Evolutionary conservation across 2,329 filamentous ascomycete genomes (phyloP).

Genomic region (Claviceps cyperi): DNA sequence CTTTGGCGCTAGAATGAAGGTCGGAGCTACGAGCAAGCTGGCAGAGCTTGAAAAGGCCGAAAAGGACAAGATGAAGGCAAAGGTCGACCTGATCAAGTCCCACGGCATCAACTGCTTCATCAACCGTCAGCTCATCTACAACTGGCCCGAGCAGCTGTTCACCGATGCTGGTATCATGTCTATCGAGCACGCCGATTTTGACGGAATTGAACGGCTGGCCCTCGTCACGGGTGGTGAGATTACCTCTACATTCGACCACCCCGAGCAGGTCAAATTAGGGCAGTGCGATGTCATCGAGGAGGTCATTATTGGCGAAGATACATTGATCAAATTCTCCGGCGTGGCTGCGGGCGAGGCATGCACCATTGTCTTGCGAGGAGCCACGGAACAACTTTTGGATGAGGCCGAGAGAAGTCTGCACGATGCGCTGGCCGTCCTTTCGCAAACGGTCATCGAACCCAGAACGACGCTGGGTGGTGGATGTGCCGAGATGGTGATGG

Average conservation of each 20-base stretch:
- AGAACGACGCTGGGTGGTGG: conserved; percentile 89
- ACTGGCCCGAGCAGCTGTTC: conserved; percentile 98
- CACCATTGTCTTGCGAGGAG: conserved; percentile 90
- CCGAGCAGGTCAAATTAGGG: conserved; percentile 90
- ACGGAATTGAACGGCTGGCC: conserved; percentile 88
- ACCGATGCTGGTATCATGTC: conserved; percentile 95
- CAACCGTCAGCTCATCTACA: conserved; percentile 98
- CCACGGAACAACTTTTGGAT: conserved; percentile 91
- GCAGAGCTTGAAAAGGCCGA: conserved; percentile 98
- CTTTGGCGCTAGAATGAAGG: conserved; percentile 93
- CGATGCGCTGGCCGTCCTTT: conserved; percentile 89
- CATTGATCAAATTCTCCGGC: conserved; percentile 91
- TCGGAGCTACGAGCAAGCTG: conserved; percentile 87
- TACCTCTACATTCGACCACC: conserved; percentile 93
- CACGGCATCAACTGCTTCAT: conserved; percentile 99
- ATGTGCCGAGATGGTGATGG: conserved; percentile 98
- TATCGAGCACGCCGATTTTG: conserved; percentile 97
- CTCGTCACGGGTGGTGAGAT: conserved; percentile 96
- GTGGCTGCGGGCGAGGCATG: conserved; percentile 88
- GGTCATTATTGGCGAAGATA: conserved; percentile 96
- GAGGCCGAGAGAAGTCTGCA: conserved; percentile 93
- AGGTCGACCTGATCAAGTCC: conserved; percentile 97
- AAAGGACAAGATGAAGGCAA: conserved; percentile 98
- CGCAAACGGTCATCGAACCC: conserved; percentile 90
- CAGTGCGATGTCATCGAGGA: conserved; percentile 94